Percentiles rank a stretch among this genome's conserved stretches.
These are phyloP conservation scores for Hemileccinum impolitum DNA, from an alignment of 768 basidiomycete genomes.

Conservation along the genomic window DNA sequence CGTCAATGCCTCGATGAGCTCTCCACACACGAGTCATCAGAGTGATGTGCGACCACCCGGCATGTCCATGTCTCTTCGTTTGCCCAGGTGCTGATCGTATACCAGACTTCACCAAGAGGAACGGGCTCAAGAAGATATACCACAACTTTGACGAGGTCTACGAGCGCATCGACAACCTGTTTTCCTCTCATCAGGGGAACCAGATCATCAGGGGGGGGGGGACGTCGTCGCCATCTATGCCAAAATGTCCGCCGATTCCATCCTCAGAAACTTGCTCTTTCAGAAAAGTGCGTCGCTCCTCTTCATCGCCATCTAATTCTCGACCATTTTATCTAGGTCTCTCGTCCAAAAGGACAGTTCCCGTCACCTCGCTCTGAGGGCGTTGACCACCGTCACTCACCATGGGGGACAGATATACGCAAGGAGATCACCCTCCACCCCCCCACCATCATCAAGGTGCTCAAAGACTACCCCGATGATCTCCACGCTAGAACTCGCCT, in stretches of 20 bases:
- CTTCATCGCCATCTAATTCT: background rate
- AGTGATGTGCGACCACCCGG: conserved; percentile 50
- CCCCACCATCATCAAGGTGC: conserved; percentile 40
- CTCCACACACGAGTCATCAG: conserved; percentile 42
- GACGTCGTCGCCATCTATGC: conserved; percentile 61
- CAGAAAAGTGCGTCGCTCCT: conserved; percentile 42
- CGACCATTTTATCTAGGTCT: conserved; percentile 34
- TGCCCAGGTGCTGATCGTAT: conserved; percentile 3
- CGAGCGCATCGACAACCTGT: conserved; percentile 47
- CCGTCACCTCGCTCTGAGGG: conserved; percentile 51
- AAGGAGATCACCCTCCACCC: conserved; percentile 47
- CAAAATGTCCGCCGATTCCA: conserved; percentile 58
- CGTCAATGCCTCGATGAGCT: conserved; percentile 17
- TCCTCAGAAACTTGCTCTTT: conserved; percentile 58
- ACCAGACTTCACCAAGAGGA: conserved; percentile 52
- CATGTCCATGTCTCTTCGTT: conserved; percentile 18
- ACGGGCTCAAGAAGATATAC: conserved; percentile 63
- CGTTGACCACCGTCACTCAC: conserved; percentile 57
- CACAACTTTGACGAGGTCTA: conserved; percentile 53
- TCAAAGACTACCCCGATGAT: conserved; percentile 52
- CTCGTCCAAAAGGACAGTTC: conserved; percentile 46
- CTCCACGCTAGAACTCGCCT: conserved; percentile 44
- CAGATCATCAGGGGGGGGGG: conserved; percentile 54
- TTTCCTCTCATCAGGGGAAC: conserved; percentile 39
- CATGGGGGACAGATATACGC: conserved; percentile 53